Conservation (phyloP, 768 basidiomycete genomes). For the Pisolithus orientalis region DNA sequence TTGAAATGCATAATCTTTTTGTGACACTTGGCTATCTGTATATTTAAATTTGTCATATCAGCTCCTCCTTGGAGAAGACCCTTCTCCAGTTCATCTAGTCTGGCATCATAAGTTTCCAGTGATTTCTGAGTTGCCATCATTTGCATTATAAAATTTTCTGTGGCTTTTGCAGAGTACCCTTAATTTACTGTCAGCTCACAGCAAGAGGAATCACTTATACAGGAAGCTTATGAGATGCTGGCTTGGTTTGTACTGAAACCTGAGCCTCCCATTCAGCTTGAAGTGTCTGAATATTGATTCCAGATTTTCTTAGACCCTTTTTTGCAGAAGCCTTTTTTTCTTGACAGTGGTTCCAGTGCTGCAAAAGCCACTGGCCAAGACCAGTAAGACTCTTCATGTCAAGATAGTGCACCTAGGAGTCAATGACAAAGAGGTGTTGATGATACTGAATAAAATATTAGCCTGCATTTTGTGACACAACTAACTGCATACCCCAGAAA, state of each 20-base stretch:
- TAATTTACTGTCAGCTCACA: no score
- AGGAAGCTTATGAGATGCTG: not conserved
- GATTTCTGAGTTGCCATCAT: not conserved
- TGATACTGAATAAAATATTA: slow-evolving; percentile 20
- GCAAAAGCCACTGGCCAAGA: slow-evolving; percentile 12
- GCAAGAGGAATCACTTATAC: not conserved
- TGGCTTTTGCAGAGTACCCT: not conserved
- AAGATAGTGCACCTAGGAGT: slow-evolving; percentile 18
- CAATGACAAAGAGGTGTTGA: slow-evolving; percentile 19
- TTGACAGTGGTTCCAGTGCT: slow-evolving; percentile 6
- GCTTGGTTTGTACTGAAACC: slow-evolving; percentile 15
- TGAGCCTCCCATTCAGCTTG: slow-evolving; percentile 14
- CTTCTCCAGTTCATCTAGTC: slow-evolving; percentile 4
- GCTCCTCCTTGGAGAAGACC: not conserved
- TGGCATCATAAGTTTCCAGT: not conserved
- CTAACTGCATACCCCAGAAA: slow-evolving; percentile 13
- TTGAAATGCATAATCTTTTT: not conserved
- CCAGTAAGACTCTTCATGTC: slow-evolving; percentile 5
- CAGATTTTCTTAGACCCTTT: not conserved
- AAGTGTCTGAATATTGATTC: not conserved
- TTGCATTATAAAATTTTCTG: not conserved
- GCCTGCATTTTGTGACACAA: not conserved
- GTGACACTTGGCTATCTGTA: not conserved
- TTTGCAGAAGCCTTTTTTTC: not conserved
- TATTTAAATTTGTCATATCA: not conserved